Conservation (phyloP, 169 alveolate genomes). For the Eimeria sp. region DNA sequence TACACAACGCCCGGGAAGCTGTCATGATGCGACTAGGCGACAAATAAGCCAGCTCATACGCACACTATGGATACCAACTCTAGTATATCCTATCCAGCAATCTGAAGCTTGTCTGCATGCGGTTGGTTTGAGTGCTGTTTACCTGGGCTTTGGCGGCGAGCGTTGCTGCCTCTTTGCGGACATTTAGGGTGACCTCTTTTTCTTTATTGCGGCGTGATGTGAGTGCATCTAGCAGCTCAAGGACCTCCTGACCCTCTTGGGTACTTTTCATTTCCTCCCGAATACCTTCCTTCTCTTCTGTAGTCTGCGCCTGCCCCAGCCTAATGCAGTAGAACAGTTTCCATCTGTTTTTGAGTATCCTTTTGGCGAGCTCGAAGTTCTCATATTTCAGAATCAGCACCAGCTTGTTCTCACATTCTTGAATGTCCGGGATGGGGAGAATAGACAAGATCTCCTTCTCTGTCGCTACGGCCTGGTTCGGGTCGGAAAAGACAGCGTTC, state of each 20-base stretch:
- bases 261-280: constrained; percentile 87
- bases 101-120: constrained; percentile 33
- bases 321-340: constrained; percentile 96
- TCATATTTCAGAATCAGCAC: constrained; percentile 95
- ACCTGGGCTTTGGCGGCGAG: constrained; percentile 86
- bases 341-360: constrained; percentile 92
- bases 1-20: neutral
- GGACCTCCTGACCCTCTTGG: constrained; percentile 93
- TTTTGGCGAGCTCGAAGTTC: constrained; percentile 95
- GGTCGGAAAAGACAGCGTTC: constrained; percentile 90
- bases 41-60: neutral
- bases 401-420: constrained; percentile 97
- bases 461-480: constrained; percentile 92
- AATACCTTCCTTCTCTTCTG: constrained; percentile 92
- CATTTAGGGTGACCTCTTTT: constrained; percentile 89
- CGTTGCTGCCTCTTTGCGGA: constrained; percentile 91
- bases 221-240: constrained; percentile 91
- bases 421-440: constrained; percentile 92
- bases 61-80: neutral
- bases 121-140: neutral
- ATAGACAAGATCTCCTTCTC: constrained; percentile 93
- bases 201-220: constrained; percentile 89
- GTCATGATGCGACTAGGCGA: neutral
- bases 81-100: neutral
- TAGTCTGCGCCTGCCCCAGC: constrained; percentile 97